Conservation (phyloP, 257 asterid genomes). For the Gynochthodes officinalis region DNA sequence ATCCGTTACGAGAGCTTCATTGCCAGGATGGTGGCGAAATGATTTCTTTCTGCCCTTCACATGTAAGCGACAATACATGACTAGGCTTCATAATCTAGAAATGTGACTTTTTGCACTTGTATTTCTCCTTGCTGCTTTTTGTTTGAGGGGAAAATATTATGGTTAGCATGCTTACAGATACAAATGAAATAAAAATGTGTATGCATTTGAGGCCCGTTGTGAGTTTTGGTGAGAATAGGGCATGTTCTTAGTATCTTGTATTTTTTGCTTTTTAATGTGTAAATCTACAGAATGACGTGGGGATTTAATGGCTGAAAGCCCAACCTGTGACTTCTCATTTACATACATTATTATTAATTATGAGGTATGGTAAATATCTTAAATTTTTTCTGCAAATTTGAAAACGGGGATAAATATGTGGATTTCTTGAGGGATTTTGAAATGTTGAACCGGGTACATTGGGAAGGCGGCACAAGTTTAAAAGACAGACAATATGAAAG, state of each 20-base stretch:
- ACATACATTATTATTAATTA: too few relatives aligned
- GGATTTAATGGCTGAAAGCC: neutral
- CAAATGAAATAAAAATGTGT: neutral
- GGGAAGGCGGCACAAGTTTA: neutral
- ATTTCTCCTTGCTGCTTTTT: neutral
- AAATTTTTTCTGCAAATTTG: neutral
- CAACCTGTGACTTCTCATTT: neutral
- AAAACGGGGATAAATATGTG: neutral
- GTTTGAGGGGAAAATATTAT: neutral
- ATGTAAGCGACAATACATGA: slow-evolving; percentile 15
- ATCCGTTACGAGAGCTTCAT: slow-evolving; percentile 90
- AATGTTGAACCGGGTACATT: neutral
- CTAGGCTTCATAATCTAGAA: neutral
- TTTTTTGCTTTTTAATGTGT: neutral
- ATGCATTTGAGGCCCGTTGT: neutral
- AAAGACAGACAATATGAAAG: neutral
- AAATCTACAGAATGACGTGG: neutral
- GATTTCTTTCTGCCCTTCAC: slow-evolving; percentile 23
- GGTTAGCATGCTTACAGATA: neutral
- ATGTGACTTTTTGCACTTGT: neutral
- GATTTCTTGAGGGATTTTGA: neutral
- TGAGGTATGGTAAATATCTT: too few relatives aligned
- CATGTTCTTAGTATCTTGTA: neutral
- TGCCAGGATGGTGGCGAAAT: slow-evolving; percentile 91
- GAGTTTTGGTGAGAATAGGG: neutral